These are phyloP conservation scores for Penicillium janthinellum DNA, from an alignment of 2,329 filamentous ascomycete genomes.

Conservation along the genomic window DNA sequence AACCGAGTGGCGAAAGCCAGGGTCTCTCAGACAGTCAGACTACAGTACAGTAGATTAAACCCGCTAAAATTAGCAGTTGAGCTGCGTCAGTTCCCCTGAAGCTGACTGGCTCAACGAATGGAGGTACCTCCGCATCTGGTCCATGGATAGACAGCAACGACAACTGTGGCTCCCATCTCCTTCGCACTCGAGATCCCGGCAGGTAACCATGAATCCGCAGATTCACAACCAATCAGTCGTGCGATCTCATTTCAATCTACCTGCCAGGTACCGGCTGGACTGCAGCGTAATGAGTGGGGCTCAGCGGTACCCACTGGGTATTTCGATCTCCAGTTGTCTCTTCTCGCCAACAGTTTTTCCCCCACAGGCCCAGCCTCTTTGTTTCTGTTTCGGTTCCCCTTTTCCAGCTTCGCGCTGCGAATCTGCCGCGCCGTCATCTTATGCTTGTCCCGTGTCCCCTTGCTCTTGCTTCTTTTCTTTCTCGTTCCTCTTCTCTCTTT, in stretches of 20 bases:
- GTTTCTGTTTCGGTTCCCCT: constrained; percentile 13
- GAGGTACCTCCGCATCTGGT: neutral
- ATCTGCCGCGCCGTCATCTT: neutral
- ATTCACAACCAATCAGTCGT: neutral
- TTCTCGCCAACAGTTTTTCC: neutral
- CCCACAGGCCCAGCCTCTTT: constrained; percentile 24
- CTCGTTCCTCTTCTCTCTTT: constrained; percentile 1
- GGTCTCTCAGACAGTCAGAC: too few species aligned
- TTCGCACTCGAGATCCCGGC: neutral
- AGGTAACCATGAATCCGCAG: neutral
- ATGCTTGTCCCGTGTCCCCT: neutral
- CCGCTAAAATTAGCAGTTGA: neutral
- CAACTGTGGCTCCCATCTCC: neutral
- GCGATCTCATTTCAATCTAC: neutral
- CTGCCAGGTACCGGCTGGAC: neutral
- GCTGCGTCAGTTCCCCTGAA: neutral
- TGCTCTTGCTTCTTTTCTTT: neutral
- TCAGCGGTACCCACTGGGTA: neutral
- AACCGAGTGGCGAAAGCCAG: neutral
- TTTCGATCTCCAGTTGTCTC: neutral
- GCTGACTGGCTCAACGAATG: neutral
- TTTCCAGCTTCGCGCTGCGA: constrained; percentile 1
- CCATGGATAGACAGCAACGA: neutral
- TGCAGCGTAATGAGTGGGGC: neutral
- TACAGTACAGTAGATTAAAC: neutral